Conservation (phyloP, 805 yeast species). For the Lipomyces sp. region DNA sequence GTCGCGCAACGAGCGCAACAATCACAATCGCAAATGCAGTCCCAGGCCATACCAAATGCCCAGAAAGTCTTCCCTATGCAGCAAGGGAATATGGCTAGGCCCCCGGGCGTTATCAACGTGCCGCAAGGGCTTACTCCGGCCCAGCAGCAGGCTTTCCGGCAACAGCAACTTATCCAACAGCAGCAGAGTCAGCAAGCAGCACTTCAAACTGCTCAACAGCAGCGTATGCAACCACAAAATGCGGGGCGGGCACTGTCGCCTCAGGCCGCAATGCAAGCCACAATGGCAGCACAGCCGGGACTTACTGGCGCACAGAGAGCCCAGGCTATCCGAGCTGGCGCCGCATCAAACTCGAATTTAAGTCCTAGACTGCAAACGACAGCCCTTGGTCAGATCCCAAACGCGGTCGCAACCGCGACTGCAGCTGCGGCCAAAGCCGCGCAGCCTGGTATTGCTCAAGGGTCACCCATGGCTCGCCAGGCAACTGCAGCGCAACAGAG, state of each 20-base stretch:
- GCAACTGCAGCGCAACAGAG: constrained; percentile 38
- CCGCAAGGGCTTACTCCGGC: constrained; percentile 24
- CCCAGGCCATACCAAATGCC: constrained; percentile 21
- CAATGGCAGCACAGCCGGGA: constrained; percentile 17
- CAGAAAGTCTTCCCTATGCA: constrained; percentile 20
- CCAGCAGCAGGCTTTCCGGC: constrained; percentile 30
- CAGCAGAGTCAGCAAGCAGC: constrained; percentile 23
- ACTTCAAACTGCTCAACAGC: constrained; percentile 16
- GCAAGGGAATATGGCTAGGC: constrained; percentile 17
- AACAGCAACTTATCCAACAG: constrained; percentile 33
- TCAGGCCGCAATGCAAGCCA: constrained; percentile 18
- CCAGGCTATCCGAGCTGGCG: constrained; percentile 23
- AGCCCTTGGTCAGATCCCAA: constrained; percentile 17
- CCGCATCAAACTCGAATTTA: constrained; percentile 14
- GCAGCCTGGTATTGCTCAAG: constrained; percentile 16
- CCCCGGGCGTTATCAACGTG: constrained; percentile 1
- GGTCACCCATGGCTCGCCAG: constrained; percentile 19
- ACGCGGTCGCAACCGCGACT: constrained; percentile 8
- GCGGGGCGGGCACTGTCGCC: constrained; percentile 31
- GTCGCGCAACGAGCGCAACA: constrained; percentile 10
- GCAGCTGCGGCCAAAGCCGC: constrained; percentile 17
- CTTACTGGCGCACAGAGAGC: constrained; percentile 16
- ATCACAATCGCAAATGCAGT: constrained; percentile 30
- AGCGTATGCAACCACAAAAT: constrained; percentile 28
- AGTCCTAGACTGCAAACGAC: constrained; percentile 25